Conservation (phyloP, 345 rosid species). For the Sisymbrium irio region DNA sequence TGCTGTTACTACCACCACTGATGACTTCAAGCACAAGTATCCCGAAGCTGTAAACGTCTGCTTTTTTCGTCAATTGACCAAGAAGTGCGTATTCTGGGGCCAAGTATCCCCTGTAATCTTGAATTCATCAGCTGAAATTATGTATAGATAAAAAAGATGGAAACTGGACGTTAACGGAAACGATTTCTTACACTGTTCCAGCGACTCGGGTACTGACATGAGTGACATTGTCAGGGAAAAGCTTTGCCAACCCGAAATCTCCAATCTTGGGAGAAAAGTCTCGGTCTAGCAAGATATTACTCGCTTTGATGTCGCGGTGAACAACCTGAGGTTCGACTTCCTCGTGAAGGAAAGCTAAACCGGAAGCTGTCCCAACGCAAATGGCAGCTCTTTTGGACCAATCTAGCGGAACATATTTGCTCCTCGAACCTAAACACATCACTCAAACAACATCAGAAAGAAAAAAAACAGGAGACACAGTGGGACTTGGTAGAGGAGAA, state of each 20-base stretch:
- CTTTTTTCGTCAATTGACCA: conserved; percentile 89
- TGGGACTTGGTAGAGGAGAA: neutral
- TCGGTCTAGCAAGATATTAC: conserved; percentile 83
- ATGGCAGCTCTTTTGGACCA: conserved; percentile 81
- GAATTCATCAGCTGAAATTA: conserved; percentile 15
- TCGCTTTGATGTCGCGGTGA: conserved; percentile 94
- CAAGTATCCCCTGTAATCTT: conserved; percentile 72
- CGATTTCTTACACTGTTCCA: conserved; percentile 75
- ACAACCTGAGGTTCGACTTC: conserved; percentile 80
- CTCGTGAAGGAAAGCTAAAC: conserved; percentile 86
- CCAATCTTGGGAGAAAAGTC: conserved; percentile 87
- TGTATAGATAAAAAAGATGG: neutral
- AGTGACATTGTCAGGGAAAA: conserved; percentile 89
- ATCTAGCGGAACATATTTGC: conserved; percentile 44
- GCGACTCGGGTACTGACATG: conserved; percentile 94
- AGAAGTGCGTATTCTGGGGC: conserved; percentile 92
- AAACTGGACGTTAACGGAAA: neutral
- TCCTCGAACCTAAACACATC: conserved; percentile 45
- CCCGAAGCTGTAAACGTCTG: conserved; percentile 93
- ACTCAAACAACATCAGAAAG: neutral
- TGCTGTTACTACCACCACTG: conserved; percentile 77
- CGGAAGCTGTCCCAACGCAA: conserved; percentile 80
- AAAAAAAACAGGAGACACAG: neutral
- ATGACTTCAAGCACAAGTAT: conserved; percentile 79
- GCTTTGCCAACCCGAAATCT: conserved; percentile 96